Conservation (phyloP, 768 basidiomycete species). For the Suillus fuscotomentosus region DNA sequence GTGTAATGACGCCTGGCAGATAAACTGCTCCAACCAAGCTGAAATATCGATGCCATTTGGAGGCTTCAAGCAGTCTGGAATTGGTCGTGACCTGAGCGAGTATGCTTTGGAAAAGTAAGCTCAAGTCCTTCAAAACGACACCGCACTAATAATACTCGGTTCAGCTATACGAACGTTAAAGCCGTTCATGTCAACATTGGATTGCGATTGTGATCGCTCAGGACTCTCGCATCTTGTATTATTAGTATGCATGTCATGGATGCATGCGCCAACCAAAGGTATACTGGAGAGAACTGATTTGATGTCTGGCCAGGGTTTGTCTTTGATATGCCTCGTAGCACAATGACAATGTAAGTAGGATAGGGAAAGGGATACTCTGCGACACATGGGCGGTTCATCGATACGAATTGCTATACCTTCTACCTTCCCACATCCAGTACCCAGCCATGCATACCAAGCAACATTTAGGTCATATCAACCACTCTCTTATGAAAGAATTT, state of each 20-base stretch:
- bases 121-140: background rate
- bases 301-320: no score
- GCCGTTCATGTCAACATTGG: conserved; percentile 57
- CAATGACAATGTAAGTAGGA: no score
- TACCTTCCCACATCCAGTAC: no score
- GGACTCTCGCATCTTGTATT: background rate
- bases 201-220: conserved; percentile 1
- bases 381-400: no score
- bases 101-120: conserved; percentile 53
- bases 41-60: conserved; percentile 61
- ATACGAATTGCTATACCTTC: no score
- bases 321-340: no score
- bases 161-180: conserved; percentile 57
- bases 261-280: no score
- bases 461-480: conserved; percentile 55
- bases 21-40: conserved; percentile 43
- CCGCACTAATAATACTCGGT: background rate
- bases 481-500: conserved; percentile 98
- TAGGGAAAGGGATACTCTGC: no score
- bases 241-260: background rate
- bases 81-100: conserved; percentile 68
- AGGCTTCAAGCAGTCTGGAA: conserved; percentile 72
- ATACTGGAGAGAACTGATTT: no score
- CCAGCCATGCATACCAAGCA: no score
- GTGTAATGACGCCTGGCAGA: conserved; percentile 19